phyloP scores from a whole-genome alignment of 176 grass and related monocot genomes.

The Puccinellia tenuiflora region DNA sequence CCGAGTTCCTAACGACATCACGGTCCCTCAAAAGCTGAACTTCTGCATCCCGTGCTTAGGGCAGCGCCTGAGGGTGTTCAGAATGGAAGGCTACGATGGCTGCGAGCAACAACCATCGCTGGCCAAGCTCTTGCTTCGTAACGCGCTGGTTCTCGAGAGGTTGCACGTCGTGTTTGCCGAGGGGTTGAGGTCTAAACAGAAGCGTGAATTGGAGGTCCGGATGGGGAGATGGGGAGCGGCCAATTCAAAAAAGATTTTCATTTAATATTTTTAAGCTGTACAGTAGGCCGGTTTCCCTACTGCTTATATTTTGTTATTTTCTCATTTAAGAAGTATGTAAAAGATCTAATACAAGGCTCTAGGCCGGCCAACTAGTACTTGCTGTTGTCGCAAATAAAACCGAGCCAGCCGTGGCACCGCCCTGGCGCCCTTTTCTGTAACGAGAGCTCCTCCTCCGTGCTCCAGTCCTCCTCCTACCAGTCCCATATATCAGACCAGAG shows the following conservation, averaged over 20 bases:
- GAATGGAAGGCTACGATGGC: not conserved
- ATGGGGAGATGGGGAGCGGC: not conserved
- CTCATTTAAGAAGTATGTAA: no score
- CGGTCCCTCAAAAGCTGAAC: not conserved
- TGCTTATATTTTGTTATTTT: no score
- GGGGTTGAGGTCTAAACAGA: not conserved
- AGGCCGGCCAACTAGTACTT: no score
- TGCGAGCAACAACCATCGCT: not conserved
- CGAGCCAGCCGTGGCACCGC: no score
- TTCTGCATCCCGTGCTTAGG: not conserved
- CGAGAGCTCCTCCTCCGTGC: no score
- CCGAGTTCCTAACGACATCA: no score
- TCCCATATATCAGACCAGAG: no score
- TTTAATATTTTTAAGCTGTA: not conserved
- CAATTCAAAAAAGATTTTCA: not conserved
- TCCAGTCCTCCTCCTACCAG: no score
- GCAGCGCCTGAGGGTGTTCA: not conserved
- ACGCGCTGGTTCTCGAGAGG: not conserved
- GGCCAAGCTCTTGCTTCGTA: not conserved
- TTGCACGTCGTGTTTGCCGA: not conserved
- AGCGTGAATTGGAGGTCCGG: not conserved
- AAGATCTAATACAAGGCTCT: no score
- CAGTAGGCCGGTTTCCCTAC: no score
- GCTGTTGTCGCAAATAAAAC: no score
- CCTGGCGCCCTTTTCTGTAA: no score